Conservation (phyloP, 2,329 filamentous ascomycete species). For the Tolypocladium pustulatum region DNA sequence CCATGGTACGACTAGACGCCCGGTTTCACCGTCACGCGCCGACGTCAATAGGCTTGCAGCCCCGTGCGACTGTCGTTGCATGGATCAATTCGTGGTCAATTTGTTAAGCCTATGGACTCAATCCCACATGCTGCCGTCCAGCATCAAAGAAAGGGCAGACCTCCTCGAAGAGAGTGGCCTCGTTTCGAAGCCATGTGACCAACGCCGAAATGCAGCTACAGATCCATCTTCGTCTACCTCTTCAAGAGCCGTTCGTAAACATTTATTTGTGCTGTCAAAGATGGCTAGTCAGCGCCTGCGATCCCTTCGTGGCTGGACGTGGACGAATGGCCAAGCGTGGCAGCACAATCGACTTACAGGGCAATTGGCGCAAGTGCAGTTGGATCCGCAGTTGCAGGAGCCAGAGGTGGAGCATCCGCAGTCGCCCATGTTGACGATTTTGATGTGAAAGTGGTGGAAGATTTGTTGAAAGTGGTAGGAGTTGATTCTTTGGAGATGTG, state of each 20-base stretch:
- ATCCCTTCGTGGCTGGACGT: too few relatives aligned
- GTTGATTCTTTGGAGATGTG: not conserved
- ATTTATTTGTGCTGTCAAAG: conserved; percentile 2
- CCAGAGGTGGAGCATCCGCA: conserved; percentile 31
- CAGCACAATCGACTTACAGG: conserved; percentile 22
- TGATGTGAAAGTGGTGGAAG: not conserved
- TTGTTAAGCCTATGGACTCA: not conserved
- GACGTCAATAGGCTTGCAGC: not conserved
- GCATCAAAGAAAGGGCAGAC: not conserved
- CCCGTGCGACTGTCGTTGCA: not conserved
- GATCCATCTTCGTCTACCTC: too few relatives aligned
- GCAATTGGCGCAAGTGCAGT: conserved; percentile 32
- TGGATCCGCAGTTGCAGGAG: conserved; percentile 28
- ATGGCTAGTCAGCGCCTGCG: not conserved
- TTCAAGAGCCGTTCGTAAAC: not conserved
- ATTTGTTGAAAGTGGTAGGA: not conserved
- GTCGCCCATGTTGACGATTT: conserved; percentile 26
- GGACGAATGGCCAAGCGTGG: not conserved
- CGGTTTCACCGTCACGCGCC: not conserved
- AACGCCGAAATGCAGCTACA: not conserved
- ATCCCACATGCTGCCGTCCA: not conserved
- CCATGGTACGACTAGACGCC: not conserved
- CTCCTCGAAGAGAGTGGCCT: not conserved
- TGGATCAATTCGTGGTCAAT: not conserved
- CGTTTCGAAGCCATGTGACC: not conserved